Conservation (phyloP, 2,329 filamentous ascomycete genomes). For the Monosporascus sp. region DNA sequence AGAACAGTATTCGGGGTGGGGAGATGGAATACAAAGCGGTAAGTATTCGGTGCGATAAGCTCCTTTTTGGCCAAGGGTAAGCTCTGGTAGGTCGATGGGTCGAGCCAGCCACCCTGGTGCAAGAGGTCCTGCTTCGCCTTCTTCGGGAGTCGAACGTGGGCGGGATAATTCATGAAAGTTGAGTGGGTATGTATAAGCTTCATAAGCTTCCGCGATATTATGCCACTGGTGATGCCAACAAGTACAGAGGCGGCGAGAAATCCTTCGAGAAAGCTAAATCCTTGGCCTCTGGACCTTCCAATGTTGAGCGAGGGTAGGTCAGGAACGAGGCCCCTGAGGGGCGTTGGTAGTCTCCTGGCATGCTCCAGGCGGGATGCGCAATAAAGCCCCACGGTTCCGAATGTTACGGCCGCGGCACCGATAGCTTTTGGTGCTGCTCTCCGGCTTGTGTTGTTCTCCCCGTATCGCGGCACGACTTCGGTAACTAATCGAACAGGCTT, state of each 20-base stretch:
- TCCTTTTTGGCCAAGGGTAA: slow-evolving; percentile 39
- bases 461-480: slow-evolving; percentile 2
- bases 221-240: slow-evolving; percentile 26
- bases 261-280: slow-evolving; percentile 32
- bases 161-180: slow-evolving; percentile 28
- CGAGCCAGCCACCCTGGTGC: slow-evolving; percentile 41
- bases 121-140: slow-evolving; percentile 33
- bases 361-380: slow-evolving; percentile 11
- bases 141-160: slow-evolving; percentile 35
- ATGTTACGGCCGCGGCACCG: slow-evolving; percentile 9
- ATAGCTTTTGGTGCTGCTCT: neutral
- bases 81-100: slow-evolving; percentile 40
- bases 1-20: slow-evolving; percentile 39
- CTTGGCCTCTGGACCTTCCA: slow-evolving; percentile 8
- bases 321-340: neutral
- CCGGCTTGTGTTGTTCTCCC: slow-evolving; percentile 1
- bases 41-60: slow-evolving; percentile 37
- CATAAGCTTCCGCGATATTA: slow-evolving; percentile 25
- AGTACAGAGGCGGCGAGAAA: slow-evolving; percentile 30
- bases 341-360: slow-evolving; percentile 1
- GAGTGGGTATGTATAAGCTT: slow-evolving; percentile 27
- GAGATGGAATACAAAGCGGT: slow-evolving; percentile 42
- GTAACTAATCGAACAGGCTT: slow-evolving; percentile 19
- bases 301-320: neutral
- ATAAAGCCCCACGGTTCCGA: slow-evolving; percentile 12